Base-by-base conservation (phyloP, 2,329 filamentous ascomycete species). In the Ophiostoma quercus region DNA sequence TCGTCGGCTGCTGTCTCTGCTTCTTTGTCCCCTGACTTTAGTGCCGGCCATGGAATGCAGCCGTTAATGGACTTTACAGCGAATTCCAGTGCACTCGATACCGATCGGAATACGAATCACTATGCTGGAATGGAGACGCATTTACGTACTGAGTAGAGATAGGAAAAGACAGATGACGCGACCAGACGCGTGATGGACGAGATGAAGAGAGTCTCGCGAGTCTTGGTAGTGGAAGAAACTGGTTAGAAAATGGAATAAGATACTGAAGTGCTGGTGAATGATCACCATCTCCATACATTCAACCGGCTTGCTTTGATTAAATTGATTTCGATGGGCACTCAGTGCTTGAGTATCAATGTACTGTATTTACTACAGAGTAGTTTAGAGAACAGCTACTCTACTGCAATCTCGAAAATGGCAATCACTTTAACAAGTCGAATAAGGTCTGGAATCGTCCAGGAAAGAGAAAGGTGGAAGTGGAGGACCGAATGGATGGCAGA, bases 351-450 rank as follows among this genome's bases (percentile, higher is more conserved):
- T 47, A 43, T 41, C 34, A 14, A 41, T 14, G 12, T 41, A 41
- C 39, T 41, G 39, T 47, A 47, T 47, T 47, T 47, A 19, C 43
- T 19, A 19, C 43, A 47, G 16, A 16, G 51, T 57, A 57, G 51
- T 57, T 57, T 57, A 57, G 51, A 57, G 51, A 57, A 57, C 51
- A 7, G 51, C 51, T 22, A 57, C 51, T 25, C 8, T 22, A 57
- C 51, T 25, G 51, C 9, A 57, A 57, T 25, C 34, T 29, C 25
- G 25, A 29, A 29, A n/a, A 54, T 57, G 51, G n/a, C 51, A 57
- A 57, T 57, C 51, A 57, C 51, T 57, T 57, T 57, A 57, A 29
- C 51, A 57, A 57, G 51, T 57, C 51, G 51, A 57, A 25, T 57
- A 57, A 57, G 51, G 39, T 14, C 39, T 14, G 39, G 39, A 41